Evolutionary conservation across 371 early-diverging fungal species (phyloP), one percentile per base, ranked within the genome.

Genomic region (Mucor irregularis): DNA sequence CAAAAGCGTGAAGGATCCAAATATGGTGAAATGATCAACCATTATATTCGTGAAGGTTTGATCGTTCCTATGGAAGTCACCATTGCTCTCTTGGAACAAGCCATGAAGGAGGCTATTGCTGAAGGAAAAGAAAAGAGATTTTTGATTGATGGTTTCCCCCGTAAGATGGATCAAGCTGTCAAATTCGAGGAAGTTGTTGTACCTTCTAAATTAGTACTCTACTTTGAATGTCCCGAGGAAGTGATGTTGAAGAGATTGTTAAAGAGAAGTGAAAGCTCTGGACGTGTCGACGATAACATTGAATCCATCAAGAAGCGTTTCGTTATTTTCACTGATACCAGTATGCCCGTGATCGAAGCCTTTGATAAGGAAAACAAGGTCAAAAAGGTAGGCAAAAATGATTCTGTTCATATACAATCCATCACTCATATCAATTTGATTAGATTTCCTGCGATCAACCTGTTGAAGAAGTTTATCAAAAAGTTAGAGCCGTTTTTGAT

Each of bases 261-360:
- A 60, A 92, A 90, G 64, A 85, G 95, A 49, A 94, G 96, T 10
- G 91, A 95, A 68, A 97, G 93, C 35, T 89, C 89, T 46, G 99
- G 99, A 14, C 83, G 99, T 19, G 73, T 85, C 8, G 98, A 98
- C 62, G 98, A 98, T 65, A 97, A 98, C 64, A 83, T 91, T 35
- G 97, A 97, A 64, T 89, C 92, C 1, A 97, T 98, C 84, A 85
- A 78, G 64, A 98, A 98, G 80, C 81, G 99, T 13, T 98, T 98
- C 82, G 70, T 62, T 8, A 89, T 90, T 0, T 98, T 95, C 58
- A 63, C 68, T 25, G 89, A 95, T 30, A 89, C 91, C 8, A 88
- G 87, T 60, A 91, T 82, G 80, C 97, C 97, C 3, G 99, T 97
- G 9, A 89, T 97, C 56, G 90, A 90, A 44, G 71, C 87, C 45